Conservation (phyloP, 352 stramenopile species). For the Pythium pyrilobum region DNA sequence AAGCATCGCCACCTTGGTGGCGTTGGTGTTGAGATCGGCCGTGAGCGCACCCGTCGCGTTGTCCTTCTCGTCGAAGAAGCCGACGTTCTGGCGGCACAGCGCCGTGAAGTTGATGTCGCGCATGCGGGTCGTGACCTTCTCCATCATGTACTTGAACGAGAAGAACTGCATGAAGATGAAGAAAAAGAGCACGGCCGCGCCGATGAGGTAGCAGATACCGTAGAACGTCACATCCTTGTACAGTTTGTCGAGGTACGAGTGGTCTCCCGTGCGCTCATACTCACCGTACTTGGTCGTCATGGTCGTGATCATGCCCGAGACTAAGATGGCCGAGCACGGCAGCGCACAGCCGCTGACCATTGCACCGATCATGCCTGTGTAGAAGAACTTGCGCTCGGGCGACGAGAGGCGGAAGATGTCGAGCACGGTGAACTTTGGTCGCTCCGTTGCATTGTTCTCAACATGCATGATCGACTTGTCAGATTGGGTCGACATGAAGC, state of each 20-base stretch:
- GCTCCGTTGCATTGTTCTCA: conserved; percentile 38
- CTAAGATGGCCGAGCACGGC: conserved; percentile 8
- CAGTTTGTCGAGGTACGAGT: conserved; percentile 13
- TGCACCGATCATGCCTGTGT: conserved; percentile 25
- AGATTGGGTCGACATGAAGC: conserved; percentile 52
- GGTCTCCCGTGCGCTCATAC: conserved; percentile 5
- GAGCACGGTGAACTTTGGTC: conserved; percentile 28
- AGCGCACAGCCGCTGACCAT: conserved; percentile 18
- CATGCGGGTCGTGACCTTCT: conserved; percentile 25
- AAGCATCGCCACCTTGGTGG: conserved; percentile 27
- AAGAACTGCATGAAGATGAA: conserved; percentile 17
- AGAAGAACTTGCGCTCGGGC: conserved; percentile 36
- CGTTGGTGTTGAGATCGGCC: conserved; percentile 28
- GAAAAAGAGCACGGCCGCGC: conserved; percentile 18
- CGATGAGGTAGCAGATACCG: conserved; percentile 21
- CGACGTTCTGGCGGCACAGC: conserved; percentile 26
- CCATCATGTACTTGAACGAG: conserved; percentile 22
- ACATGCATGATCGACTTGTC: conserved; percentile 36
- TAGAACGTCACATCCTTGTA: conserved; percentile 14
- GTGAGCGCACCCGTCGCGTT: conserved; percentile 17
- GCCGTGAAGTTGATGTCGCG: conserved; percentile 27
- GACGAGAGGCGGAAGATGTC: conserved; percentile 21
- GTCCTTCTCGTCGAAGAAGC: conserved; percentile 27
- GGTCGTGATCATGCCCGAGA: conserved; percentile 12
- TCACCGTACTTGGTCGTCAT: conserved; percentile 22